Evolutionary conservation across 345 rosid genomes (phyloP), one percentile per base, ranked within the genome.

Genomic region (Viola odorata): DNA sequence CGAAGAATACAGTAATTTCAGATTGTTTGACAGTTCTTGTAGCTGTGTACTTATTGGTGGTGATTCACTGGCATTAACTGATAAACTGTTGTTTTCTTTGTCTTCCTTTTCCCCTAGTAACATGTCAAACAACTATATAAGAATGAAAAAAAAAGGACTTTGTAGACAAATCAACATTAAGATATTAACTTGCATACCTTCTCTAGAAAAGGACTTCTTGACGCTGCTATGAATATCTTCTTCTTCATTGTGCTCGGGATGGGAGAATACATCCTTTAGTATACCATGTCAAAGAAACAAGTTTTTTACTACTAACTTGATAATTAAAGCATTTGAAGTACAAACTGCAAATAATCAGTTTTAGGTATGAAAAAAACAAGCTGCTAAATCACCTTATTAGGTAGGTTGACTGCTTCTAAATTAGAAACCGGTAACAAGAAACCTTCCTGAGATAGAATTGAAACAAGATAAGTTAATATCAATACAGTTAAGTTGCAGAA

Each of bases 1-100:
- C 48, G 81, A 73, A 41, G 78, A 71, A 59, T 61, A 73, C 15
- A 90, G 61, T 3, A 64, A 67, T 70, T 84, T 87, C 81, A 87
- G 45, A 59, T 53, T 80, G 57, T 78, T 85, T 5, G 87, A 78
- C 61, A 87, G 32, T 58, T 84, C 84, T 41, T 71, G 81, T 56
- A 90, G 69, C 44, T 74, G 75, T 44, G 73, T 50, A 69, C 84
- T 80, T 15, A 87, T 65, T 1, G 84, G 87, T 32, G 92, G 92
- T 38, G 91, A 84, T 54, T 48, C 54, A 64, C 52, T 70, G 62
- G 61, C 64, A 36, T 80, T 66, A 57, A 65, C 62, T 14, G 75
- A 47, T 36, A 50, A 37, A 57, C 16, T 36, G 7, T 58, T 69
- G 73, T 84, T 87, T 71, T 84, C 91, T 71, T 79, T 78, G 11